Evolutionary conservation across 768 basidiomycete genomes (phyloP), one percentile per base, ranked within the genome.

Genomic region (Saitozyma sp.): DNA sequence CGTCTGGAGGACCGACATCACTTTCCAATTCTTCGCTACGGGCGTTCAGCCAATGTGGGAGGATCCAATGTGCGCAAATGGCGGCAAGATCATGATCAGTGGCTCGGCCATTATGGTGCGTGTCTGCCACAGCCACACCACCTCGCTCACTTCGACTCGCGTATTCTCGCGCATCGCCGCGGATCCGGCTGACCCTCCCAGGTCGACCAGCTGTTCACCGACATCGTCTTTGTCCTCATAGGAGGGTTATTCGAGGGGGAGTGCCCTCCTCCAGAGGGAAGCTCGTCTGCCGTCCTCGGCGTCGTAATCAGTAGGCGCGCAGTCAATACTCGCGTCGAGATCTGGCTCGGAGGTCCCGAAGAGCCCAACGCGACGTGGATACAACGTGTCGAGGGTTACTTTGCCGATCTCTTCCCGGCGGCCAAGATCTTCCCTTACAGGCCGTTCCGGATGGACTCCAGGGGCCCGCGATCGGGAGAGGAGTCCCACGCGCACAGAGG

Each of bases 11-110:
- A 65, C 65, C 9, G 71, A 75, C 48, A 64, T 46, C 11, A 75
- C 70, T 54, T 71, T 73, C 41, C 71, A 75, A 54, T 64, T 73
- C 46, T 76, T 76, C 62, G 50, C 52, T 9, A 39, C 52, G 9
- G 67, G 67, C 4, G 65, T 76, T 20, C 60, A 59, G 54, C 74
- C 74, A 3, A 70, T 73, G 69, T 76, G 74, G 74, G 74, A 76
- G 58, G 74, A 76, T 62, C 20, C 52, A 13, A 62, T 62, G 58
- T 73, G 72, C 64, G 64, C 62, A 4, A 63, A 65, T 11, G 74
- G 71, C 2, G 72, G 74, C 2, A 71, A 69, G 58, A 58, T 75
- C 40, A 73, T 72, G 68, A 48, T 73, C 37, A 51, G 69, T 13
- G 64, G 67, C 9, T 54, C 59, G 41, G 19, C 58, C 37, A 16